Base-by-base conservation (phyloP, 192 early-diverging fungal species). In the Rhizophagus sp. region DNA sequence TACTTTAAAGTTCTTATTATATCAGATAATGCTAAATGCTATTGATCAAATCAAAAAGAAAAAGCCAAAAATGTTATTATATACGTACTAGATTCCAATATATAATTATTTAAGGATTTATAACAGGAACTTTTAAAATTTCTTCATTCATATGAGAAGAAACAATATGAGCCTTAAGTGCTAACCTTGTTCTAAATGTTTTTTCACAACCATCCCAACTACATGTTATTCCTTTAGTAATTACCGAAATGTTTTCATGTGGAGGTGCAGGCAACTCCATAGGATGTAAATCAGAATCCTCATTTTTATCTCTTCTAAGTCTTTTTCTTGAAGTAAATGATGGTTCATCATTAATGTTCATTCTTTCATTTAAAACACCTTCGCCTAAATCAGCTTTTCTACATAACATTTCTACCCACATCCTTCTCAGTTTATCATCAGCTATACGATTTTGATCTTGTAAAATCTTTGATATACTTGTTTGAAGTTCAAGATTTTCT, bases 181-280 rank as follows among this genome's bases (percentile, higher is more conserved):
- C 67, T 69, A 69, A 36, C 44, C 36, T 69, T 34, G 67, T 69
- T 69, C 67, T 69, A 69, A 69, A 69, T 39, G 33, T 4, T 39
- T 69, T 69, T 41, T 17, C 34, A 22, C 67, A 69, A 36, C 67
- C 67, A 6, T 69, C 33, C 67, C 67, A 69, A 22, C 44, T 11
- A 41, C 67, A 69, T 9, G 41, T 22, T 8, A 36, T 17, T 22
- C 39, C 67, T 19, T 69, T 22, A 10, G 67, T 69, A 0, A 69
- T 69, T 19, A 69, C 17, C 22, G 15, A 36, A 8, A 69, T 69
- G 19, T 69, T 36, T 22, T 13, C 19, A 30, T 69, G 19, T 22
- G 33, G 15, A 30, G 67, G 22, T 22, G 19, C 30, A 11, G 67
- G 33, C 2, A 22, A n/a, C 9, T 36, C 67, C 33, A 13, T 22